Evolutionary conservation across 257 asterid species (phyloP), one percentile per base, ranked within the genome.

Genomic region (Nicotiana noctiflora): DNA sequence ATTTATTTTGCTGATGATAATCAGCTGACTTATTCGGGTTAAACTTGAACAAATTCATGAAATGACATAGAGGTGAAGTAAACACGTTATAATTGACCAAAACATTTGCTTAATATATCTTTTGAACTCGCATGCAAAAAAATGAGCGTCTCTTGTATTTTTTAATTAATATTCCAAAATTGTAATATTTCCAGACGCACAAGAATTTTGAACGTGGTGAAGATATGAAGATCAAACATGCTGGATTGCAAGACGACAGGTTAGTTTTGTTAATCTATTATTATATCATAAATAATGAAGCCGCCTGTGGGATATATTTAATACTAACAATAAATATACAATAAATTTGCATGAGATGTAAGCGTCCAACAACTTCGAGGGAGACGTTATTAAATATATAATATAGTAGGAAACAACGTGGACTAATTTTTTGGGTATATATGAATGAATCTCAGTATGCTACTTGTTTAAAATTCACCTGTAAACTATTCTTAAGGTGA

Each of bases 361-460:
- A 66, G 27, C 10, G 52, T 34, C 52, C 0, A 34, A 66, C 75
- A 65, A 66, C 52, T 32, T 32, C 25, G 51, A 66, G 4, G 15
- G 53, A 66, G 75, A 66, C 75, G 1, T 25, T 27, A 12, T 25
- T 13, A 65, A 27, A 27, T n/a, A n/a, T n/a, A n/a, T n/a, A n/a
- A n/a, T n/a, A n/a, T 25, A 14, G 11, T 7, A 65, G 17, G 25
- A 65, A 31, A 65, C 25, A 65, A 65, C 15, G 51, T 32, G 49
- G 49, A 32, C 14, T 55, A 18, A n/a, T 57, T 57, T 57, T 19
- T 57, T n/a, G n/a, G n/a, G 76, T 49, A 79, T 79, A 79, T 79
- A 79, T 74, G 61, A 74, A 74, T 74, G 78, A 74, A 74, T 74
- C 23, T 74, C 15, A 79, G 82, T 79, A 79, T 79, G 82, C 76